Base-by-base conservation (phyloP, 2,329 filamentous ascomycete species). In the Colletotrichum viniferum region DNA sequence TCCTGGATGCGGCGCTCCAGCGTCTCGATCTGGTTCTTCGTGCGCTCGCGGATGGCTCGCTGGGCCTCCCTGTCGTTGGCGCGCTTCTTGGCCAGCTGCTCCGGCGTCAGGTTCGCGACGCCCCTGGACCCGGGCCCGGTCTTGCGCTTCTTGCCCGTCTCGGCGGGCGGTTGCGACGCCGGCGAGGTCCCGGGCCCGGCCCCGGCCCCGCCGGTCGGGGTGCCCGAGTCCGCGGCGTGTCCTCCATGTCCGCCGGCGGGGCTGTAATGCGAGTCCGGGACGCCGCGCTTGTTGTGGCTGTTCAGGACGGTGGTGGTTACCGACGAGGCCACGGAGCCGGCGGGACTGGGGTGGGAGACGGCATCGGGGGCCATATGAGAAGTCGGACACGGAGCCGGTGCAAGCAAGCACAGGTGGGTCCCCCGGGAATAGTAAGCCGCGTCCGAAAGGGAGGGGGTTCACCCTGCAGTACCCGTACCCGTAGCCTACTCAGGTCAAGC, bases 41-140 rank as follows among this genome's bases (percentile, higher is more conserved):
- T 97, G 71, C 95, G 91, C 85, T 96, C 94, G 56, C 95, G 90
- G 75, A 97, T 97, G 52, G 94, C 95, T 64, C 95, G 91, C 83
- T 98, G 95, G 34, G 95, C 95, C 83, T 97, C 95, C 73, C 95
- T 92, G 82, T 97, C 95, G 80, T 90, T 91, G 36, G 89, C 89
- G 72, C 90, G 86, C 81, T 91, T 91, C 83, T 95, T 94, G 73
- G 92, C 91, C 66, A 96, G 87, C 83, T 96, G 93, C 80, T 96
- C 94, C 43, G 93, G 91, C 2, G 93, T 95, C 81, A 93, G 88
- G 79, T 94, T 93, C 67, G 90, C 90, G 56, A 91, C 89, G 13
- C 88, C 88, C 62, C 89, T 83, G 30, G 86, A 86, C 7, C 87
- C 85, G 7, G 86, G 82, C 2, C 83, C 86, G 9, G 82, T 82